A percentile compares a stretch with the other conserved stretches of the same genome.
phyloP scores from a whole-genome alignment of 2,329 filamentous ascomycete genomes.

The Ceratocystis lukuohia region DNA sequence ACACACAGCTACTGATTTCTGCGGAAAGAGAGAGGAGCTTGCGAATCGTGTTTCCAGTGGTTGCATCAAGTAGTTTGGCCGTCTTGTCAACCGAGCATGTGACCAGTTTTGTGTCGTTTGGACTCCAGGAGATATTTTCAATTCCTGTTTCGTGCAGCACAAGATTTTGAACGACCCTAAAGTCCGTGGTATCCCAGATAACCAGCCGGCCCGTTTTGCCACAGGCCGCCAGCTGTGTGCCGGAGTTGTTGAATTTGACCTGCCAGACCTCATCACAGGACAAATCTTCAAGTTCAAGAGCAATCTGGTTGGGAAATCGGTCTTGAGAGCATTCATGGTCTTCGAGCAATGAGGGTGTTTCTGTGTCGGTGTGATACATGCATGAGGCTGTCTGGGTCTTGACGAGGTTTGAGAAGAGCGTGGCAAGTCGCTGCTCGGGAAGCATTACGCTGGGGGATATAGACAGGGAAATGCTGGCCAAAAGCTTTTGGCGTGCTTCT shows the following conservation, averaged over 20 bases:
- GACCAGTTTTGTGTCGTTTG: constrained; percentile 73
- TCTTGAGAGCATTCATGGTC: constrained; percentile 73
- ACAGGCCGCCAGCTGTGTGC: constrained; percentile 66
- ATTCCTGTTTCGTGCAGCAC: constrained; percentile 57
- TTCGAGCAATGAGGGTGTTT: constrained; percentile 71
- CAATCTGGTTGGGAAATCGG: constrained; percentile 62
- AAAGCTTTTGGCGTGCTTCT: constrained; percentile 63
- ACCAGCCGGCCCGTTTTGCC: constrained; percentile 61
- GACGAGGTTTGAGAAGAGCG: constrained; percentile 72
- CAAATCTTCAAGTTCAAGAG: constrained; percentile 59
- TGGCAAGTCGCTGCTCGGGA: constrained; percentile 74
- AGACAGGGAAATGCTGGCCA: constrained; percentile 43
- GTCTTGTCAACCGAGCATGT: constrained; percentile 65
- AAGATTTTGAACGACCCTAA: constrained; percentile 47
- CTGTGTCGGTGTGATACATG: constrained; percentile 71
- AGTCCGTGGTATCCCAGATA: constrained; percentile 68
- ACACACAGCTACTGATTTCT: constrained; percentile 79
- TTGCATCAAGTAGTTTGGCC: constrained; percentile 62
- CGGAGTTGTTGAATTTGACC: constrained; percentile 79
- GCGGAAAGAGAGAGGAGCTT: constrained; percentile 56
- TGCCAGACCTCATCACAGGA: constrained; percentile 74
- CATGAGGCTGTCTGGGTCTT: constrained; percentile 70
- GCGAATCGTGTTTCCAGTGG: constrained; percentile 39
- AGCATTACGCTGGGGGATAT: constrained; percentile 97
- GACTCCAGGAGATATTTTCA: constrained; percentile 78